Percentiles rank a stretch among this genome's conserved stretches.
Conservation (phyloP, 768 basidiomycete genomes). For the Kwoniella bestiolae region DNA sequence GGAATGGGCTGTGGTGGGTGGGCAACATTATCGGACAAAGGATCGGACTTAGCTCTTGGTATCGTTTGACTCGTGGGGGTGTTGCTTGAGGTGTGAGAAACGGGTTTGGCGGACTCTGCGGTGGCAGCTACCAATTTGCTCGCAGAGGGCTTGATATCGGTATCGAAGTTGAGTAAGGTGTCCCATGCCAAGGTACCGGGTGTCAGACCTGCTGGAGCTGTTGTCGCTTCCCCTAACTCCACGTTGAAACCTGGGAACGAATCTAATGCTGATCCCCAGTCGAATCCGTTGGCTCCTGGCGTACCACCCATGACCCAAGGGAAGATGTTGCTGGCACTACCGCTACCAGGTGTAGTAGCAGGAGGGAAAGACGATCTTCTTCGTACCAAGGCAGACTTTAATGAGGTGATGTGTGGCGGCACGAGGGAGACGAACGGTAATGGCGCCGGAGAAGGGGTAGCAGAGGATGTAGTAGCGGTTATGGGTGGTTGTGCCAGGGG, state of each 20-base stretch:
- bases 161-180: slow-evolving; percentile 35
- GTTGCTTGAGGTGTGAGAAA: neutral
- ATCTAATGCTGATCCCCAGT: slow-evolving; percentile 18
- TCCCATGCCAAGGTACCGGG: slow-evolving; percentile 38
- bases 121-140: slow-evolving; percentile 9
- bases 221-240: slow-evolving; percentile 13
- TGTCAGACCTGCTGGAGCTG: slow-evolving; percentile 13
- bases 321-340: slow-evolving; percentile 14
- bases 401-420: slow-evolving; percentile 22
- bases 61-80: neutral
- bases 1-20: neutral
- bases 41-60: slow-evolving; percentile 20
- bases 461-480: slow-evolving; percentile 10
- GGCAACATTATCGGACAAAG: slow-evolving; percentile 2
- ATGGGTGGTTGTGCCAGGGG: slow-evolving; percentile 28
- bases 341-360: slow-evolving; percentile 18
- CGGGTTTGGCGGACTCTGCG: neutral
- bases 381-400: slow-evolving; percentile 22
- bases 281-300: slow-evolving; percentile 23
- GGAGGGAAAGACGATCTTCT: slow-evolving; percentile 47
- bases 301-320: slow-evolving; percentile 29
- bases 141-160: slow-evolving; percentile 6
- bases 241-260: slow-evolving; percentile 31
- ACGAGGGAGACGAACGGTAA: slow-evolving; percentile 23
- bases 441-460: slow-evolving; percentile 12